A percentile compares a stretch with the other conserved stretches of the same genome.
Evolutionary conservation across 331 rosid species (phyloP).

Genomic region (Dryas integrifolia): DNA sequence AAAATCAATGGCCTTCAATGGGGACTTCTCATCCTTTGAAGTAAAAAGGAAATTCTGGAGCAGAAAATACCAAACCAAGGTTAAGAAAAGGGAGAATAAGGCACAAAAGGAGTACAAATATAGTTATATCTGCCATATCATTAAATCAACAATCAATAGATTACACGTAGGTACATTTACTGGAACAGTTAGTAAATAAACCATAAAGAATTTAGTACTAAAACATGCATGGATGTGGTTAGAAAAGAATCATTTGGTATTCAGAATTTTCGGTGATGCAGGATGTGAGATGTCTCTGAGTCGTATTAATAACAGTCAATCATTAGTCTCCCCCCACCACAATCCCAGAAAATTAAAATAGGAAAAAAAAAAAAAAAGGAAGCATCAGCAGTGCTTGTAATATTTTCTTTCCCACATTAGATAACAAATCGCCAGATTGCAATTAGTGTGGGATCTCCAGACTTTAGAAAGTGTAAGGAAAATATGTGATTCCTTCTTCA

Average conservation of each 20-base stretch:
- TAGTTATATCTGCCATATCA: conserved; percentile 4
- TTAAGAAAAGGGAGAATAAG: conserved; percentile 20
- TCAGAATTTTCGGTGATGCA: not conserved
- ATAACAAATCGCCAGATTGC: too few relatives aligned
- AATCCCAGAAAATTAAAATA: too few relatives aligned
- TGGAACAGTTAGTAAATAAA: not conserved
- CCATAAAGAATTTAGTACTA: not conserved
- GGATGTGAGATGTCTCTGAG: not conserved
- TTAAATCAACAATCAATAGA: conserved; percentile 7
- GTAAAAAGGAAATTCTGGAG: conserved; percentile 78
- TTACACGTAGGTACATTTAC: not conserved
- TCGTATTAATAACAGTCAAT: not conserved
- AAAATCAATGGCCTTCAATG: conserved; percentile 77
- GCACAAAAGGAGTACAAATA: conserved; percentile 1
- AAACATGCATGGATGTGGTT: not conserved
- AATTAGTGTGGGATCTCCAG: too few relatives aligned
- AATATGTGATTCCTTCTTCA: too few relatives aligned
- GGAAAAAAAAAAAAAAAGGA: too few relatives aligned
- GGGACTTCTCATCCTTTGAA: conserved; percentile 62
- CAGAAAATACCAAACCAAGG: conserved; percentile 30
- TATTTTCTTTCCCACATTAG: too few relatives aligned
- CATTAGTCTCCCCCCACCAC: not conserved
- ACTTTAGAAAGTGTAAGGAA: too few relatives aligned
- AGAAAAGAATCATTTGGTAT: not conserved
- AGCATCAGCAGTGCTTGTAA: too few relatives aligned